A percentile compares a stretch with the other conserved stretches of the same genome.
These are phyloP conservation scores for Juncus effusus DNA, from an alignment of 176 grass and related monocot genomes.

Conservation along the genomic window DNA sequence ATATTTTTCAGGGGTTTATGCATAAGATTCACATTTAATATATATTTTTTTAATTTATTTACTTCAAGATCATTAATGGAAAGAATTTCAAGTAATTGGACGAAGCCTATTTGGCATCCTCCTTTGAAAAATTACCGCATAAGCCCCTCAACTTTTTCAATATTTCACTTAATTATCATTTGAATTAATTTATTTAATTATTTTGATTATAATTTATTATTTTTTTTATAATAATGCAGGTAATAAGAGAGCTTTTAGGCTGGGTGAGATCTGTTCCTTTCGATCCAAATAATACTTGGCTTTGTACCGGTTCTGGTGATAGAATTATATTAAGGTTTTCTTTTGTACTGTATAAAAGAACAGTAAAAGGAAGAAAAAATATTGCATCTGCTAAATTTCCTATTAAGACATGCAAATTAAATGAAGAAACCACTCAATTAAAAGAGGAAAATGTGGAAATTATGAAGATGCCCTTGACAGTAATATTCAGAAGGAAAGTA, in stretches of 20 bases:
- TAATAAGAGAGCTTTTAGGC: conserved; percentile 96
- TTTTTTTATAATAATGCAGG: conserved; percentile 30
- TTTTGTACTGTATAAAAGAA: neutral
- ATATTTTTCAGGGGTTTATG: conserved; percentile 4
- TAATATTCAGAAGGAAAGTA: conserved; percentile 3
- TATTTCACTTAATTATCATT: neutral
- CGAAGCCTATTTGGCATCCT: conserved; percentile 82
- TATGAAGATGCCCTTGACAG: neutral
- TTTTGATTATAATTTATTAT: neutral
- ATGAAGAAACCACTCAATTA: conserved; percentile 13
- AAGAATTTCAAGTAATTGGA: conserved; percentile 97
- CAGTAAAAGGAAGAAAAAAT: conserved; percentile 6
- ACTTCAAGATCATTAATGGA: conserved; percentile 77
- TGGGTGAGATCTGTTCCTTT: conserved; percentile 95
- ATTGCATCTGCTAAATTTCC: neutral
- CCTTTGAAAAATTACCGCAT: conserved; percentile 98
- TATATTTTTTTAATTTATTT: conserved; percentile 40
- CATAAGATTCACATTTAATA: conserved; percentile 1
- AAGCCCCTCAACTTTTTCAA: neutral
- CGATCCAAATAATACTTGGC: conserved; percentile 90
- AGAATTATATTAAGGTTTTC: conserved; percentile 78
- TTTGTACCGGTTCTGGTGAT: conserved; percentile 89
- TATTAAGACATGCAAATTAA: neutral
- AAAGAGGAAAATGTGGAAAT: conserved; percentile 14
- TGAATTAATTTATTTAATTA: neutral